Percentiles rank a stretch among this genome's conserved stretches.
These are phyloP conservation scores for Umbelopsis isabellina DNA, from an alignment of 192 early-diverging fungal genomes.

Conservation along the genomic window DNA sequence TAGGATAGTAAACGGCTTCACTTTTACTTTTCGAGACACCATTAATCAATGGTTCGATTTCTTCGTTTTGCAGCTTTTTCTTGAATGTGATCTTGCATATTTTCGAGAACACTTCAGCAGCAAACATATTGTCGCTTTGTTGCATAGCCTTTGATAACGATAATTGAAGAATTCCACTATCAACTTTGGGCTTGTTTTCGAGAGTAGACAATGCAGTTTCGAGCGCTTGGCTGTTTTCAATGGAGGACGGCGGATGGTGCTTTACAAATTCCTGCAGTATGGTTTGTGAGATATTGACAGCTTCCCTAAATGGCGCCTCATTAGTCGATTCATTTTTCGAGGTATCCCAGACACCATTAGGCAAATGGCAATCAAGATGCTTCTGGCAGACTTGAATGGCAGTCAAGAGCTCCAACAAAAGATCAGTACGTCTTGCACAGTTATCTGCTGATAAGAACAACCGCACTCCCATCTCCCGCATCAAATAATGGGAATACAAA, in stretches of 20 bases:
- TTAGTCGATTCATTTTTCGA: not conserved
- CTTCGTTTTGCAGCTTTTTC: not conserved
- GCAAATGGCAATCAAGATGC: not conserved
- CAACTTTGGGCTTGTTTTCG: no score
- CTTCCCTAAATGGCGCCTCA: not conserved
- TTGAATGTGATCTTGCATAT: not conserved
- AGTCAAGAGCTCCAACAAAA: not conserved
- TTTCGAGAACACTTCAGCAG: not conserved
- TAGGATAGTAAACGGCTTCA: not conserved
- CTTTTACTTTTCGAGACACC: not conserved
- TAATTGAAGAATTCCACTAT: not conserved
- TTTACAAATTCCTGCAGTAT: not conserved
- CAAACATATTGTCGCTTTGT: not conserved
- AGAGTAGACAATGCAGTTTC: no score
- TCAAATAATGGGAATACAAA: constrained; percentile 36
- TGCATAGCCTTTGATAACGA: not conserved
- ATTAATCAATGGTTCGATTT: not conserved
- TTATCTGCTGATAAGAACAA: not conserved
- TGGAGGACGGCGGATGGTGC: not conserved
- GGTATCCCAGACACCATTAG: not conserved
- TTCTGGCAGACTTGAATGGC: constrained; percentile 9
- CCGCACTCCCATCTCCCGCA: not conserved
- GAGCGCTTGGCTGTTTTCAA: not conserved
- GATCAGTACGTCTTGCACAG: not conserved
- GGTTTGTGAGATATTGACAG: not conserved